Base-by-base conservation (phyloP, 1,139 yeast species). In the Zygoascus hellenicus region DNA sequence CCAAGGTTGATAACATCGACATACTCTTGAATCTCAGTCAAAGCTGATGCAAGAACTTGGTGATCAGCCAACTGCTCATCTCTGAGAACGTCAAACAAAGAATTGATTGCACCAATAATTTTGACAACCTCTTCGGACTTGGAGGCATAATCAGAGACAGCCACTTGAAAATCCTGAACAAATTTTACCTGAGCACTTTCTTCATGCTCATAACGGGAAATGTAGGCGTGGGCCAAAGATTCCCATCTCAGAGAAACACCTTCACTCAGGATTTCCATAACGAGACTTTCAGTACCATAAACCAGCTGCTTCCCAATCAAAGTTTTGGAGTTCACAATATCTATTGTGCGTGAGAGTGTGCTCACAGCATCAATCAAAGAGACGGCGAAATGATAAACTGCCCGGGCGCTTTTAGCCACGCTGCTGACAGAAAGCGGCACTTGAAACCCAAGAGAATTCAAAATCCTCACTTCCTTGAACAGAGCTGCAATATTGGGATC, bases 351-450 rank as follows among this genome's bases (percentile, higher is more conserved):
- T 19, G 59, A 50, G 35, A 73, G 58, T 2, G 68, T 64, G 9
- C 66, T 61, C 15, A 80, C 43, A 1, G 75, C 67, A 52, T 85
- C 94, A 9, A 66, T 62, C 11, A 87, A 58, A 11, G 75, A 71
- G 1, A 74, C 68, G 0, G 87, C 82, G 51, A 76, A 73, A 0
- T 90, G 89, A 43, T 78, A 74, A 0, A 83, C 61, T 30, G 72
- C 68, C 47, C 72, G 71, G 41, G 68, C 77, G 50, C 62, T 75
- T 59, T 69, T 72, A 38, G 76, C 75, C 49, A 63, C 73, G 52
- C 64, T 68, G 38, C 63, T 55, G 5, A 80, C 53, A 6, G 68
- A 53, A 47, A 71, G 75, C 0, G 96, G 92, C 0, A 87, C 65
- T n/a, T 73, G 77, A 55, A 74, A 79, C 0, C 79, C 81, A 51